Percentiles rank a stretch among this genome's conserved stretches.
Conservation (phyloP, 2,329 filamentous ascomycete species). For the Corynespora cassiicola region DNA sequence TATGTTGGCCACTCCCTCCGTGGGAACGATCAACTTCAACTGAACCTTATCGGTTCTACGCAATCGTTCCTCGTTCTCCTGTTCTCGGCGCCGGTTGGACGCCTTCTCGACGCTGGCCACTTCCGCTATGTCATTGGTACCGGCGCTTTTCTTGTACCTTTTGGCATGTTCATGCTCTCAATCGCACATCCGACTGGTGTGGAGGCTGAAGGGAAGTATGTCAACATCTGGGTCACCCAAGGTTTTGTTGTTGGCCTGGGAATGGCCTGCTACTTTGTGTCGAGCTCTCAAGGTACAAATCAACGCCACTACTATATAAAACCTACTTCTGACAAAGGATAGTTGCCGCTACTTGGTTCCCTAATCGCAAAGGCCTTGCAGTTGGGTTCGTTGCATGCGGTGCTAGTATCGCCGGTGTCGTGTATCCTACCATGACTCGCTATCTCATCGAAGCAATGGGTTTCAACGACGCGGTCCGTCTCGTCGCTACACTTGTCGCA, state of each 20-base stretch:
- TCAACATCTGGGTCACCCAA: constrained; percentile 54
- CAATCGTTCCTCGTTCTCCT: constrained; percentile 55
- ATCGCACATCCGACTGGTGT: constrained; percentile 47
- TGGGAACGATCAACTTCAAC: constrained; percentile 45
- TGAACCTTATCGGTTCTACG: constrained; percentile 57
- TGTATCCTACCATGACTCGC: constrained; percentile 56
- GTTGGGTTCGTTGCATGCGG: constrained; percentile 59
- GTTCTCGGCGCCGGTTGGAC: constrained; percentile 54
- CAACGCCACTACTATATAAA: background rate
- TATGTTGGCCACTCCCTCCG: constrained; percentile 55
- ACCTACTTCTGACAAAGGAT: constrained; percentile 16
- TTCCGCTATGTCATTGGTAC: constrained; percentile 46
- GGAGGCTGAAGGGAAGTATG: constrained; percentile 47
- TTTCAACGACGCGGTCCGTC: constrained; percentile 54
- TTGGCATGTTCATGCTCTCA: constrained; percentile 55
- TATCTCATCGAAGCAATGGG: constrained; percentile 51
- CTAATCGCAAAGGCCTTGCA: constrained; percentile 53
- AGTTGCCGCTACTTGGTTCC: constrained; percentile 60
- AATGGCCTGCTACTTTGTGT: constrained; percentile 61
- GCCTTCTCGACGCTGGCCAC: constrained; percentile 57
- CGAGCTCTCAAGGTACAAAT: constrained; percentile 56
- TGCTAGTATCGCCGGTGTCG: constrained; percentile 54
- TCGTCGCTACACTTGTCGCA: constrained; percentile 50
- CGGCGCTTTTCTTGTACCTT: constrained; percentile 51
- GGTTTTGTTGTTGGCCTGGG: constrained; percentile 55